Evolutionary conservation across 768 basidiomycete genomes (phyloP), one percentile per base, ranked within the genome.

Genomic region (Leccinum longicurvipes): DNA sequence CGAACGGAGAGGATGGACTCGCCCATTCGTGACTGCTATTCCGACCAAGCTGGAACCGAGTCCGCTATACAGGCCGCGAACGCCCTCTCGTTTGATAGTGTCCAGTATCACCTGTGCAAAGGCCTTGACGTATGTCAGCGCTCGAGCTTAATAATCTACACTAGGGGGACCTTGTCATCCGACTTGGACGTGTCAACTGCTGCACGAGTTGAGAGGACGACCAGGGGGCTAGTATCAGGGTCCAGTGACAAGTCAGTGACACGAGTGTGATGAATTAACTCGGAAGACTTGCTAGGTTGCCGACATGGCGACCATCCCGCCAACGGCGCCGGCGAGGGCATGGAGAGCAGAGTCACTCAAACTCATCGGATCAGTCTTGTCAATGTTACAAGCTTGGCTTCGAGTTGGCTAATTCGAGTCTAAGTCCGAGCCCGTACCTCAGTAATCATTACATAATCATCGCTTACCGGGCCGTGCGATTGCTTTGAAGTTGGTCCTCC

Each of bases 1-100:
- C 25, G 9, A 1, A 46, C 3, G 19, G 1, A 39, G 25, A 53
- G 32, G 67, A 74, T 34, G 29, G 67, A 41, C 80, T 50, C 63
- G 89, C 91, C 89, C 89, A 63, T 98, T 98, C 19, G 97, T 97
- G 31, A 97, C 79, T 5, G 92, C 93, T 60, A 99, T 91, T 6
- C 93, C 96, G 34, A 94, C 74, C 54, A 99, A 74, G 64, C 89
- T 90, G 14, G 93, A 91, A 58, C 78, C 81, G 31, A 99, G 72
- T 0, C 97, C 97, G 60, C 84, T 87, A 70, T 98, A 99, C 14
- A 99, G 74, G 2, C 92, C 94, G 3, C 80, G 61, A 23, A 92
- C 58, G 25, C 97, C 96, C 72, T 98, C 96, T 19, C 85, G 82
- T 69, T 86, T 85, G 72, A 96, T 75, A 57, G 89, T 86, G 67